phyloP scores from a whole-genome alignment of 495 filamentous ascomycete species.

The Podospora anserina region DNA sequence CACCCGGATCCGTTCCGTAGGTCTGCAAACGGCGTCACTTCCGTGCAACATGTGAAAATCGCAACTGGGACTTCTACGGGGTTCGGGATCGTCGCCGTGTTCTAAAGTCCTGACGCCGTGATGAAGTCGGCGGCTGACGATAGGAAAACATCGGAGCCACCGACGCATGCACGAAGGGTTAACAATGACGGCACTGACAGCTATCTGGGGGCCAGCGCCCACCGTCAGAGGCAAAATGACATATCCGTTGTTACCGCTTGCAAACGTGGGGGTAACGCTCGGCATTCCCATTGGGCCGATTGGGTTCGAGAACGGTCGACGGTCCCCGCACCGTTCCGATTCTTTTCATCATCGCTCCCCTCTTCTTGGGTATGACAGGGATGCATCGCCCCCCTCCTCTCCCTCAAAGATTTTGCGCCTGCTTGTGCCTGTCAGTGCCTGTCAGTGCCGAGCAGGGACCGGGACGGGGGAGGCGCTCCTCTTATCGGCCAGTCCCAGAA shows the following conservation, averaged over 20 bases:
- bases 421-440: constrained; percentile 8
- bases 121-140: background rate
- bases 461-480: background rate
- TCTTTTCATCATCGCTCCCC: constrained; percentile 15
- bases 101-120: background rate
- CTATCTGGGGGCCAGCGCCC: background rate
- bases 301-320: constrained; percentile 4
- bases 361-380: constrained; percentile 13
- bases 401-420: constrained; percentile 21
- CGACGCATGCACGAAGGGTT: constrained; percentile 9
- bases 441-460: background rate
- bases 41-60: background rate
- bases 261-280: background rate
- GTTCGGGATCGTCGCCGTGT: constrained; percentile 10
- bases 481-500: background rate
- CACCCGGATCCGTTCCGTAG: constrained; percentile 5
- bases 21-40: background rate
- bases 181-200: constrained; percentile 6
- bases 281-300: constrained; percentile 13
- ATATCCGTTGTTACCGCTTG: background rate
- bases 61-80: background rate
- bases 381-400: background rate
- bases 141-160: background rate
- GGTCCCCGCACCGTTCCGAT: constrained; percentile 12
- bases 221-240: constrained; percentile 1